Evolutionary conservation across 2,329 filamentous ascomycete species (phyloP).

Genomic region (Plenodomus lindquistii): DNA sequence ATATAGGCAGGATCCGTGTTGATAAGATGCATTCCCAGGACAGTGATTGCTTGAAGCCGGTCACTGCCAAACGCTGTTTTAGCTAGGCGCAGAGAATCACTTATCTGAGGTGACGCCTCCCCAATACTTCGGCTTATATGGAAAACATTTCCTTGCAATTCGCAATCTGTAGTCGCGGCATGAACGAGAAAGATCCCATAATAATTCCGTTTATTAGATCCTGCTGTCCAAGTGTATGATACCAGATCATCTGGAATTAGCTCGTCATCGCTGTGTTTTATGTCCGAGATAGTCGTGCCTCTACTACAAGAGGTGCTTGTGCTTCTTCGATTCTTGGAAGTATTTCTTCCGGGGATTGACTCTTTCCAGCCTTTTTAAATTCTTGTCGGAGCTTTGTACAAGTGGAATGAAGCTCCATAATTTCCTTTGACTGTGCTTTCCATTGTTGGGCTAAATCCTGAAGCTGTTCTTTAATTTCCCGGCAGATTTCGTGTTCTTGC

Average conservation of each 20-base stretch:
- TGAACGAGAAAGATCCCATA: conserved; percentile 9
- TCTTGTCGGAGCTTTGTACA: conserved; percentile 8
- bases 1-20: conserved; percentile 10
- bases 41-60: conserved; percentile 5
- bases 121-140: conserved; percentile 8
- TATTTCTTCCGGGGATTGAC: neutral
- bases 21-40: conserved; percentile 8
- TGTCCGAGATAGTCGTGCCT: conserved; percentile 9
- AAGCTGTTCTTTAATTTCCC: conserved; percentile 10
- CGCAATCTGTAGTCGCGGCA: conserved; percentile 2
- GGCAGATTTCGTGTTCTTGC: conserved; percentile 1
- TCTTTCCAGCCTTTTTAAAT: conserved; percentile 2
- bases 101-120: conserved; percentile 9
- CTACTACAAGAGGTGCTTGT: conserved; percentile 7
- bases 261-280: conserved; percentile 9
- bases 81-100: conserved; percentile 5
- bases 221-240: conserved; percentile 6
- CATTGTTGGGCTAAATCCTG: conserved; percentile 5
- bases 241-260: conserved; percentile 3
- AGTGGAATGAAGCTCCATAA: conserved; percentile 3
- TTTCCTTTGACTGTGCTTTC: conserved; percentile 8
- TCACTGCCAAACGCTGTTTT: conserved; percentile 7
- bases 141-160: conserved; percentile 6
- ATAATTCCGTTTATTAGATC: conserved; percentile 3
- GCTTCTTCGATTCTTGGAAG: conserved; percentile 3